These are phyloP conservation scores for Fusarium sambucinum DNA, from an alignment of 2,329 filamentous ascomycete species.

Conservation along the genomic window DNA sequence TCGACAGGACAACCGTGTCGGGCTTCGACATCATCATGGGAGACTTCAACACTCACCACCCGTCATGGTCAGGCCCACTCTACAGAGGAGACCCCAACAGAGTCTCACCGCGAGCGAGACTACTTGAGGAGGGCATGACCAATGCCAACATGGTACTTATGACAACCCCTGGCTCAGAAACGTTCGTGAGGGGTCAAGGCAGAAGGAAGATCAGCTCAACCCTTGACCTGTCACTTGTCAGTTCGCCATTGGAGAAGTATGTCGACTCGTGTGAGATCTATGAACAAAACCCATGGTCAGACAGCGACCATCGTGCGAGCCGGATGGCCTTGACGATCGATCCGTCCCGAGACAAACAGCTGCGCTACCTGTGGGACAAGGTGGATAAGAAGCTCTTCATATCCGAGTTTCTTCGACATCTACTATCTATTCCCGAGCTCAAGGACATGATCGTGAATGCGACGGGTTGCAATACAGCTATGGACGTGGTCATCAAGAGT, in stretches of 20 bases:
- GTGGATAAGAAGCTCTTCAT: neutral
- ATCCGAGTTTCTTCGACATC: neutral
- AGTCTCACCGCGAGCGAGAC: neutral
- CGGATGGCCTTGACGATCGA: neutral
- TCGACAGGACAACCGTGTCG: neutral
- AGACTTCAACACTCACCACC: constrained; percentile 17
- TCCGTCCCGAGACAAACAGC: neutral
- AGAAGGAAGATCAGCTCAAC: neutral
- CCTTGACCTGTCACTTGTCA: constrained; percentile 15
- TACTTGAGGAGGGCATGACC: neutral
- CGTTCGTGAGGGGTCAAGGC: neutral
- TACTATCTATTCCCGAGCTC: neutral
- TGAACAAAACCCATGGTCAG: neutral
- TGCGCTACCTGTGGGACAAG: neutral
- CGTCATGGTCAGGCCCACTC: neutral
- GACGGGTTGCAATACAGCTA: neutral
- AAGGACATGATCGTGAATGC: neutral
- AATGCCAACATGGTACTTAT: neutral
- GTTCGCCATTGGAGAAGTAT: neutral
- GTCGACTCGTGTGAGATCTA: neutral
- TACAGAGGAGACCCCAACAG: neutral
- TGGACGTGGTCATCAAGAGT: rapidly evolving
- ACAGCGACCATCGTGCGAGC: constrained; percentile 6
- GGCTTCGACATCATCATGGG: constrained; percentile 7
- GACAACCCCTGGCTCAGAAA: neutral